Base-by-base conservation (phyloP, 2,329 filamentous ascomycete genomes). In the Chaetomiaceae sp. region DNA sequence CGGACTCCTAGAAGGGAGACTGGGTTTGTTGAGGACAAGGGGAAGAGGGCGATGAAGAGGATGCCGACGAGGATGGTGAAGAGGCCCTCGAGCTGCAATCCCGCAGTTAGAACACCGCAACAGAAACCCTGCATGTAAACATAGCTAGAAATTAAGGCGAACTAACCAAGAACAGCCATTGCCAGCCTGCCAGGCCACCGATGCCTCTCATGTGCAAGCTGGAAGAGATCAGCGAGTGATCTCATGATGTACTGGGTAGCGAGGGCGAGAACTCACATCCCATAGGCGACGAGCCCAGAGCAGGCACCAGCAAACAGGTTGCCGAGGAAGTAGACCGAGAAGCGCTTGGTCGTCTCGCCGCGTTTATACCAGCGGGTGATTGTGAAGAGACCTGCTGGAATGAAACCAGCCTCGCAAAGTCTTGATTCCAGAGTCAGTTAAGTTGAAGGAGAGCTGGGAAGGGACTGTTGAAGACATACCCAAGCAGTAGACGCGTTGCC, bases 131-230 rank as follows among this genome's bases (percentile, higher is more conserved):
- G n/a, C n/a, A n/a, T n/a, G n/a, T n/a, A n/a, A n/a, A n/a, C n/a
- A n/a, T n/a, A n/a, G 27, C 74, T 72, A 23, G 66, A 66, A 12
- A 71, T 51, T 11, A 80, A 63, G n/a, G 77, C 81, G 57, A 82
- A 80, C 14, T 79, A 25, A 81, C 65, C 11, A 68, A 63, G 58
- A 81, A 82, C 1, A 82, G 68, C 79, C 79, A 82, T 59, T 77
- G 76, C 79, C 79, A 82, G n/a, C 79, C 79, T 0, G 74, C 62
- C 50, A 75, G 67, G 6, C 73, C 75, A 1, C 67, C 70, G 1
- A 74, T 69, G 1, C 76, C 78, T 6, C 71, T 65, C 68, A 82
- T 73, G 51, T 76, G 74, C 22, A 82, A 68, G 33, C n/a, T n/a
- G n/a, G n/a, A n/a, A n/a, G n/a, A n/a, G n/a, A n/a, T n/a, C n/a